A percentile compares a stretch with the other conserved stretches of the same genome.
These are phyloP conservation scores for Glycyrrhiza uralensis DNA, from an alignment of 306 rosid species.

Conservation along the genomic window DNA sequence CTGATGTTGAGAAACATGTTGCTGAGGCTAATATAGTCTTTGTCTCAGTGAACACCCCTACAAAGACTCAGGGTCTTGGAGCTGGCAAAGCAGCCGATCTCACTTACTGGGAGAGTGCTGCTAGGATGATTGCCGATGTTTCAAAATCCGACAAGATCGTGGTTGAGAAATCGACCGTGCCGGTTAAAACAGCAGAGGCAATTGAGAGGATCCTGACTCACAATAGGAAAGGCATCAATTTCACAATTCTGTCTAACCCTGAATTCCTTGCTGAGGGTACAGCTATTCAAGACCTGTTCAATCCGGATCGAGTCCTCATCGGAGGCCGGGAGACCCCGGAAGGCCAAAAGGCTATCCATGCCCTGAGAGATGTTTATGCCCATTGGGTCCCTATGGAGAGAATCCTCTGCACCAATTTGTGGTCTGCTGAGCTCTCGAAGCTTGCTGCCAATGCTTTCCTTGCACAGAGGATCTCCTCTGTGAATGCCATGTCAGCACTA, in stretches of 20 bases:
- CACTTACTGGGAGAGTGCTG: constrained; percentile 96
- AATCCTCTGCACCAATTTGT: constrained; percentile 79
- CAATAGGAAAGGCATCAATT: constrained; percentile 84
- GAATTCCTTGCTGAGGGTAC: constrained; percentile 97
- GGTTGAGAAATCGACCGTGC: constrained; percentile 90
- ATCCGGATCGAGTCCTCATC: constrained; percentile 79
- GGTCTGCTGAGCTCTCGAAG: constrained; percentile 97
- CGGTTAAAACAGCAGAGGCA: constrained; percentile 94
- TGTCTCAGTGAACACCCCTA: constrained; percentile 93
- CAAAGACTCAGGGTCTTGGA: constrained; percentile 89
- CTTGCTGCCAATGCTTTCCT: constrained; percentile 93
- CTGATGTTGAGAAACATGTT: constrained; percentile 81
- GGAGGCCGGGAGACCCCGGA: constrained; percentile 94
- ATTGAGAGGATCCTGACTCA: constrained; percentile 85
- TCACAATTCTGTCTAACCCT: constrained; percentile 85
- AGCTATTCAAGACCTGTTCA: constrained; percentile 61
- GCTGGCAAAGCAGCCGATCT: constrained; percentile 96
- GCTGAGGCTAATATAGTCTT: constrained; percentile 78
- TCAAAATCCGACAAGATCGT: constrained; percentile 83
- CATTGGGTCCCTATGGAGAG: constrained; percentile 74
- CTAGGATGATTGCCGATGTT: constrained; percentile 92
- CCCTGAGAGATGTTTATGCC: constrained; percentile 72
- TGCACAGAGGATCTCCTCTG: constrained; percentile 95
- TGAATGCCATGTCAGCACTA: constrained; percentile 87
- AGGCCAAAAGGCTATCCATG: constrained; percentile 72